Conservation (phyloP, 2,329 filamentous ascomycete genomes). For the Aspergillus flavus region DNA sequence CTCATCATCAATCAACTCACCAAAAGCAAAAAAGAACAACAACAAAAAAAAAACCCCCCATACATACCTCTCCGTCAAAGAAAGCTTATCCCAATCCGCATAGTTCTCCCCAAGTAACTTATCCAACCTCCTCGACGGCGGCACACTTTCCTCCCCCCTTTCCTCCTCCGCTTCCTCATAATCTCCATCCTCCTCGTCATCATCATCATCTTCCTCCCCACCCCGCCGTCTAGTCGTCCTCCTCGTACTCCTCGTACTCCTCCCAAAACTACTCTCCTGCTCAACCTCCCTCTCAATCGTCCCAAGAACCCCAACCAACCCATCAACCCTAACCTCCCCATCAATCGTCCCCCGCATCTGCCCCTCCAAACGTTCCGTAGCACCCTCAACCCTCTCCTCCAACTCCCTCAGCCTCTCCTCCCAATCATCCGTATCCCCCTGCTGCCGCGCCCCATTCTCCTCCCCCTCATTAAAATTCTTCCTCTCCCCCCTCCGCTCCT, state of each 20-base stretch:
- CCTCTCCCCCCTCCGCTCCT: slow-evolving; percentile 29
- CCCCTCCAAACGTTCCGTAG: slow-evolving; percentile 61
- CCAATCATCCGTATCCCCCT: slow-evolving; percentile 31
- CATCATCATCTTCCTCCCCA: slow-evolving; percentile 28
- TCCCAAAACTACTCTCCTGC: slow-evolving; percentile 24
- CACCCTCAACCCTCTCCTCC: slow-evolving; percentile 50
- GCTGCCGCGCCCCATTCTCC: slow-evolving; percentile 27
- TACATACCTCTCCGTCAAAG: slow-evolving; percentile 45
- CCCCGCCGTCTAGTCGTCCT: slow-evolving; percentile 32
- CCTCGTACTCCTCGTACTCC: slow-evolving; percentile 22
- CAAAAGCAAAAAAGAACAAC: neutral
- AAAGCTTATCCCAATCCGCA: slow-evolving; percentile 40
- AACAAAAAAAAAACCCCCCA: neutral
- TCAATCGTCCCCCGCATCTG: slow-evolving; percentile 62
- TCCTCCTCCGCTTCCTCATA: slow-evolving; percentile 43
- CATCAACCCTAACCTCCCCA: slow-evolving; percentile 50
- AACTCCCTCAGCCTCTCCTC: slow-evolving; percentile 46
- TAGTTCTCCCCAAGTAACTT: slow-evolving; percentile 37
- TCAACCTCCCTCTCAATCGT: slow-evolving; percentile 45
- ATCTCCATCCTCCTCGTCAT: slow-evolving; percentile 42
- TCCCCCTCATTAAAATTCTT: slow-evolving; percentile 27
- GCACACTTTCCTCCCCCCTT: slow-evolving; percentile 33
- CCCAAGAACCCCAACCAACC: slow-evolving; percentile 47
- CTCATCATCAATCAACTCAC: neutral
- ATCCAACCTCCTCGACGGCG: slow-evolving; percentile 40